A percentile compares a stretch with the other conserved stretches of the same genome.
These are phyloP conservation scores for Piper longum DNA, from an alignment of 164 flowering plant species.

Conservation along the genomic window DNA sequence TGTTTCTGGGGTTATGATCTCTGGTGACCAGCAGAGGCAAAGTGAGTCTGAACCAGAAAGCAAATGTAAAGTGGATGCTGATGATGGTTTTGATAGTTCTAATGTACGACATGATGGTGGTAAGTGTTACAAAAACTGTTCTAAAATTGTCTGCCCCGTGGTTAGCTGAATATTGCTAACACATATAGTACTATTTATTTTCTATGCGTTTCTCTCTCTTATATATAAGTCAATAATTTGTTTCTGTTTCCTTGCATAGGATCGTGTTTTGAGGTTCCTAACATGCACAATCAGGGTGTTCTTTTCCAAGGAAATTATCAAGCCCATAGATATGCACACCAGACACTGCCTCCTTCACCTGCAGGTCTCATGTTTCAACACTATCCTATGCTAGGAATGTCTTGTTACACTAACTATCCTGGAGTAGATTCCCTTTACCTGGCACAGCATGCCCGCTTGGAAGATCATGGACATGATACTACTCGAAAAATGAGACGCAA, in stretches of 20 bases:
- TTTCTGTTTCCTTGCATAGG: constrained; percentile 13
- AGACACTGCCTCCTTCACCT: constrained; percentile 72
- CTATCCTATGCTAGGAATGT: constrained; percentile 82
- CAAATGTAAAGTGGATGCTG: background rate
- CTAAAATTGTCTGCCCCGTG: background rate
- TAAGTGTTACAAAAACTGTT: background rate
- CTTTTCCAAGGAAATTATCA: constrained; percentile 67
- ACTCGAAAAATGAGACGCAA: constrained; percentile 30
- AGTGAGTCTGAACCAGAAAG: background rate
- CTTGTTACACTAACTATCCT: constrained; percentile 62
- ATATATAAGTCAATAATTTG: no score
- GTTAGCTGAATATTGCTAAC: background rate
- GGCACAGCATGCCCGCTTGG: constrained; percentile 44
- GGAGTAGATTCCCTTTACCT: constrained; percentile 46
- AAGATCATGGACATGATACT: constrained; percentile 33
- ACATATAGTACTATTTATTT: background rate
- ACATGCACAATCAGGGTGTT: constrained; percentile 27
- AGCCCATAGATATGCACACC: constrained; percentile 59
- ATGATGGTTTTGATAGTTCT: background rate
- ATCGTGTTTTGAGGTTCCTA: constrained; percentile 33
- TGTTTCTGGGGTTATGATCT: no score
- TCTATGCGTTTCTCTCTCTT: no score
- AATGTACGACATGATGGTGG: background rate
- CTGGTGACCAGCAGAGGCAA: no score
- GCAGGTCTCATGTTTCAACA: constrained; percentile 61